Base-by-base conservation (phyloP, 2,329 filamentous ascomycete genomes). In the Cladophialophora bantiana region DNA sequence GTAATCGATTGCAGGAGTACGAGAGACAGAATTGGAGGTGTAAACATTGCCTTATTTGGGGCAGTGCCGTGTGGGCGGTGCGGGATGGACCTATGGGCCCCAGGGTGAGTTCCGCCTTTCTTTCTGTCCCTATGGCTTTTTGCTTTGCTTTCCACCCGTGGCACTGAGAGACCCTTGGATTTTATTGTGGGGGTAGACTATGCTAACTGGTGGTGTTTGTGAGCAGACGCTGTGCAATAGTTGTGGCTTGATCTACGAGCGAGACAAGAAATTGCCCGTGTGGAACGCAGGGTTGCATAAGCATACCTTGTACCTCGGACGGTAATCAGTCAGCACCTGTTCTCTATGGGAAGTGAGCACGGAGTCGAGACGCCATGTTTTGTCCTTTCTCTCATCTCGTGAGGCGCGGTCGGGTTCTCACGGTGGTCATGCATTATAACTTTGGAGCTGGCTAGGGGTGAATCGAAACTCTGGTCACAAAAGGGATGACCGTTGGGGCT, bases 31-130 rank as follows among this genome's bases (percentile, higher is more conserved):
- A 85, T 52, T 99, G 95, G 95, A 87, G 92, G 69, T 99, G 95
- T 80, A 83, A 84, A 53, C 94, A 98, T 78, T 99, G 95, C 78
- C 85, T 85, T 67, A 88, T 97, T 38, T 94, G 91, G 88, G 95
- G 94, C 15, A 90, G 90, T 57, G 91, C 93, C 34, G 93, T 97
- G 7, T 99, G 95, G 95, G 94, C 92, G 57, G 94, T 98, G 2
- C 85, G 95, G 73, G 94, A 98, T 79, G 95, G 95, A 31, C 95
- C 95, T 13, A 84, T 87, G 62, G 94, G 94, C 62, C 86, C 91
- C 70, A 90, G 92, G 79, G 92, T 95, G 82, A 85, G 91, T 80
- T 60, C 38, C 15, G 12, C 12, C 10, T 26, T 34, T 40, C 9
- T 32, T 31, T 26, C 20, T n/a, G 50, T 56, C 20, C 18, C 68